phyloP scores from a whole-genome alignment of 352 stramenopile species.

The Hyphochytrium catenoides region DNA sequence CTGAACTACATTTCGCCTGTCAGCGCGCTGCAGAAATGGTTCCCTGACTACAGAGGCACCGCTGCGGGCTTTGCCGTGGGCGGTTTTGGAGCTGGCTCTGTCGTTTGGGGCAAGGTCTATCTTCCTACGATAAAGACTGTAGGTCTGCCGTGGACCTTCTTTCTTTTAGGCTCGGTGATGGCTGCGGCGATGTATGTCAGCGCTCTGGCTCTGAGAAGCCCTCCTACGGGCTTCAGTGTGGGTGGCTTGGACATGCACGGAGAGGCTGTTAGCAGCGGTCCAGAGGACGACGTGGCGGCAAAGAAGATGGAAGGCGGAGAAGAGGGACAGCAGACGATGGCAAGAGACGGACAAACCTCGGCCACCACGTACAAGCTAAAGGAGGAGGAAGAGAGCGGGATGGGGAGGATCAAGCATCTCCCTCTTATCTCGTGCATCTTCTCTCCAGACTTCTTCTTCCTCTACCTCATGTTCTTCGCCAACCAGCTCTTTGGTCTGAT shows the following conservation, averaged over 20 bases:
- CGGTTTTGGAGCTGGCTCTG: slow-evolving; percentile 23
- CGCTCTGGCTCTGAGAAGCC: slow-evolving; percentile 19
- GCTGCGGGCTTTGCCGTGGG: slow-evolving; percentile 30
- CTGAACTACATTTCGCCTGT: slow-evolving; percentile 39
- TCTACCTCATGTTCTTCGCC: slow-evolving; percentile 36
- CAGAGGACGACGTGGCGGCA: too few relatives aligned
- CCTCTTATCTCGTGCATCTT: slow-evolving; percentile 22
- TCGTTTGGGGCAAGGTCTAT: slow-evolving; percentile 33
- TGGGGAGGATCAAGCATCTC: slow-evolving; percentile 15
- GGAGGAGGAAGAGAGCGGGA: too few relatives aligned
- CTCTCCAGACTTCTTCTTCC: slow-evolving; percentile 25
- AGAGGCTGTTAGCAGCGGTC: too few relatives aligned
- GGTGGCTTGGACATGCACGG: slow-evolving; percentile 30
- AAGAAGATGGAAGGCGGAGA: too few relatives aligned
- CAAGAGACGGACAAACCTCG: too few relatives aligned
- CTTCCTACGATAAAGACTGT: slow-evolving; percentile 19
- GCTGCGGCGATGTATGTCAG: slow-evolving; percentile 17
- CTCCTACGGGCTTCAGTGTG: slow-evolving; percentile 17
- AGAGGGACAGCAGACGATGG: too few relatives aligned
- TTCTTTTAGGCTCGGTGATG: slow-evolving; percentile 21
- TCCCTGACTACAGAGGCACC: slow-evolving; percentile 35
- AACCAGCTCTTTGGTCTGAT: slow-evolving; percentile 34
- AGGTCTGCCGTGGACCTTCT: slow-evolving; percentile 20
- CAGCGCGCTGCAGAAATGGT: slow-evolving; percentile 36
- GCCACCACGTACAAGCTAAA: too few relatives aligned